Base-by-base conservation (phyloP, 768 basidiomycete species). In the Amanita thiersii region DNA sequence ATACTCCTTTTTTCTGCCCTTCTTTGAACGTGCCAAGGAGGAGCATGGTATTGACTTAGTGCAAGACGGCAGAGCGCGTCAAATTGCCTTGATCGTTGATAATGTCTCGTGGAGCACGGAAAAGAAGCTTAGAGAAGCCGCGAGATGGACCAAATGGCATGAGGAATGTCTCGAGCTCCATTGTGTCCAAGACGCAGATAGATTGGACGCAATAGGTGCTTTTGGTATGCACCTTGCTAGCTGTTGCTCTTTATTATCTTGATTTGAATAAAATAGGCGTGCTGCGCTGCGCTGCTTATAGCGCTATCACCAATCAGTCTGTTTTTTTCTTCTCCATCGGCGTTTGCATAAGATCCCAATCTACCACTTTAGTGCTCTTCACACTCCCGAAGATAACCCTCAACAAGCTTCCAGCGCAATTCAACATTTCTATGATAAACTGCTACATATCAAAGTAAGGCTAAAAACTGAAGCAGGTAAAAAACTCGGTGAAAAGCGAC, bases 101-200 rank as follows among this genome's bases (percentile, higher is more conserved):
- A 82, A 80, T 47, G 81, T 91, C 3, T 89, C 85, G 0, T 93
- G 87, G 86, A 81, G 74, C 31, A 90, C 81, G 2, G 91, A 93
- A 59, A 82, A 79, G 56, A 76, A 69, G 47, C 64, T 86, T 5
- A 66, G 73, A 11, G 68, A 72, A 38, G 56, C 60, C 2, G 79
- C 75, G 0, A 46, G 62, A 39, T 76, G 83, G 66, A 72, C 68
- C 2, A 61, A 66, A 15, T 88, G 86, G 86, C 82, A 89, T 48
- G 61, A 72, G 4, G 61, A 66, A 23, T 90, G 86, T 52, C 48
- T 72, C 1, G 90, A 92, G 55, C 69, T 92, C 21, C 84, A 86
- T 55, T 89, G 75, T 45, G 83, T 86, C 0, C 86, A 86, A 56
- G 85, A 88, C 57, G 82, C 82, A 2, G 85, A 86, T 55, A 67